Evolutionary conservation across 306 rosid species (phyloP).

Genomic region (Acacia confusa): DNA sequence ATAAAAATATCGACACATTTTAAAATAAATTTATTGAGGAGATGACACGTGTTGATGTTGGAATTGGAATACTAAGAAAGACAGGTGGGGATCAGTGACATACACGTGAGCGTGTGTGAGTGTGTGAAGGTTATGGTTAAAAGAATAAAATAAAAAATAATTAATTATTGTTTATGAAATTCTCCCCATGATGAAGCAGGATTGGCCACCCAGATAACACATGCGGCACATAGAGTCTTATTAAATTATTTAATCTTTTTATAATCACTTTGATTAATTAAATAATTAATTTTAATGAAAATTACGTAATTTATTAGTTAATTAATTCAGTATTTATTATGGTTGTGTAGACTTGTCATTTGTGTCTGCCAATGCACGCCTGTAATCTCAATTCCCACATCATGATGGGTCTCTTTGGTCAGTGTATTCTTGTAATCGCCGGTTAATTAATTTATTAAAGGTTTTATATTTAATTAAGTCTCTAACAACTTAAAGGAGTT

Average conservation of each 20-base stretch:
- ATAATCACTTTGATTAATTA: not conserved
- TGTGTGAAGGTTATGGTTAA: slow-evolving; percentile 42
- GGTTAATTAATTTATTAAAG: too few species aligned
- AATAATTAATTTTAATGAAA: not conserved
- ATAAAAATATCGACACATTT: not conserved
- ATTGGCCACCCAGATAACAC: slow-evolving; percentile 37
- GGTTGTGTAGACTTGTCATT: not conserved
- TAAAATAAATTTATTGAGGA: not conserved
- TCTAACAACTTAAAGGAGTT: too few species aligned
- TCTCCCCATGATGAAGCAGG: slow-evolving; percentile 40
- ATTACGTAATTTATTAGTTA: not conserved
- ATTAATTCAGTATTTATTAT: not conserved
- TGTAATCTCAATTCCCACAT: slow-evolving; percentile 38
- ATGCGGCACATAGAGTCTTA: slow-evolving; percentile 35
- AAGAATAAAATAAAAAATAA: slow-evolving; percentile 40
- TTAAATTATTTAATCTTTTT: slow-evolving; percentile 3
- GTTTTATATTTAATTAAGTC: too few species aligned
- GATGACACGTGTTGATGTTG: not conserved
- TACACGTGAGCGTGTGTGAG: slow-evolving; percentile 19
- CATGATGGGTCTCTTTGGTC: slow-evolving; percentile 23
- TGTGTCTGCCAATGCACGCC: slow-evolving; percentile 56
- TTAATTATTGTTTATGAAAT: slow-evolving; percentile 27
- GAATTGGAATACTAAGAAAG: slow-evolving; percentile 23
- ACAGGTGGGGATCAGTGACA: slow-evolving; percentile 12
- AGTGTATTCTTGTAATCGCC: not conserved